Evolutionary conservation across 306 rosid species (phyloP).

Genomic region (Acmispon strigosus): DNA sequence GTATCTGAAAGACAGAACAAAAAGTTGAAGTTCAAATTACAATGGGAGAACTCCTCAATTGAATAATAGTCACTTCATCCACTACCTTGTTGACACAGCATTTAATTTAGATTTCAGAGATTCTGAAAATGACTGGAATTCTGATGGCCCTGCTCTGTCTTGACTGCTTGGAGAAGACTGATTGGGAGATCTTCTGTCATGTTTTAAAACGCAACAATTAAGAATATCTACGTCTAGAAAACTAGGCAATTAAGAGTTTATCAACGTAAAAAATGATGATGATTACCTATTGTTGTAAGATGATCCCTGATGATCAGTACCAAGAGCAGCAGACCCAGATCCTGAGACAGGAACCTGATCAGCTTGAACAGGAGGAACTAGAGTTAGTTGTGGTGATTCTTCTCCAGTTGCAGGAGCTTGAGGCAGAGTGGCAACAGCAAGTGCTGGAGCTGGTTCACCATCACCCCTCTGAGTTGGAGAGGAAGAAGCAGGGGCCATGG

Average conservation of each 20-base stretch:
- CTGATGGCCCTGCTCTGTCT: conserved; percentile 96
- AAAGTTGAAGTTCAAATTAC: conserved; percentile 1
- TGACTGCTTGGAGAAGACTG: conserved; percentile 64
- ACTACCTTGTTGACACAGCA: conserved; percentile 79
- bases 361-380: conserved; percentile 39
- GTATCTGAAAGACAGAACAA: conserved; percentile 44
- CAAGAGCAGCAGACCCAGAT: conserved; percentile 47
- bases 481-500: conserved; percentile 50
- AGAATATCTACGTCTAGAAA: neutral
- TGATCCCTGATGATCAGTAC: conserved; percentile 47
- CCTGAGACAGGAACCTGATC: conserved; percentile 52
- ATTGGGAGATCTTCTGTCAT: conserved; percentile 50
- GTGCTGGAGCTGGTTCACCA: conserved; percentile 51
- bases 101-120: conserved; percentile 74
- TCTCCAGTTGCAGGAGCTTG: conserved; percentile 46
- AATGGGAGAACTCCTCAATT: neutral
- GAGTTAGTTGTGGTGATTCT: conserved; percentile 44
- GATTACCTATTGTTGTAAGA: conserved; percentile 43
- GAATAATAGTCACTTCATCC: neutral
- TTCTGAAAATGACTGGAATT: conserved; percentile 83
- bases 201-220: neutral
- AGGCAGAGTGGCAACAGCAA: conserved; percentile 33
- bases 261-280: neutral
- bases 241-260: neutral
- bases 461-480: conserved; percentile 64